Evolutionary conservation across 352 stramenopile genomes (phyloP).

Genomic region (Pythium scleroteichum): DNA sequence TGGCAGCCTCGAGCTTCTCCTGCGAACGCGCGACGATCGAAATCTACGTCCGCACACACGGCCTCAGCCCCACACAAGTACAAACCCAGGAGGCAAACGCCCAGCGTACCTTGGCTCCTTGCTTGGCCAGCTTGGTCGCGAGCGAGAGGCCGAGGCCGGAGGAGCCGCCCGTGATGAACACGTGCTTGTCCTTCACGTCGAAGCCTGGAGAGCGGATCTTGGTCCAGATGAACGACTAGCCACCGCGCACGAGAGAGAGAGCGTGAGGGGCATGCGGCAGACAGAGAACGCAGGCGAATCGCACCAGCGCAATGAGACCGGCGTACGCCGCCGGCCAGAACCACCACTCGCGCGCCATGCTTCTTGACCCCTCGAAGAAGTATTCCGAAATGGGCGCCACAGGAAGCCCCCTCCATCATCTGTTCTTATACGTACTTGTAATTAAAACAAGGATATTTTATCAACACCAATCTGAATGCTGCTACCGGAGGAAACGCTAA

Average conservation of each 20-base stretch:
- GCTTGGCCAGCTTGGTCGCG: conserved; percentile 64
- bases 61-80: not conserved
- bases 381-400: no score
- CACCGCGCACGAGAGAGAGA: not conserved
- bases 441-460: no score
- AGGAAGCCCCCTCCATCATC: no score
- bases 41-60: conserved; percentile 15
- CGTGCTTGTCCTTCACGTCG: conserved; percentile 76
- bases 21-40: conserved; percentile 66
- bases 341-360: conserved; percentile 28
- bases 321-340: conserved; percentile 32
- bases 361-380: no score
- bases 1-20: conserved; percentile 61
- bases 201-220: conserved; percentile 70
- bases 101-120: conserved; percentile 55
- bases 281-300: not conserved
- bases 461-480: no score
- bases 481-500: no score
- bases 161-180: conserved; percentile 76
- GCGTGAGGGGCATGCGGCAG: not conserved
- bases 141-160: conserved; percentile 68
- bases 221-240: conserved; percentile 59
- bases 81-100: not conserved
- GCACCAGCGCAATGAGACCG: conserved; percentile 54
- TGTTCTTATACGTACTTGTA: not conserved